Evolutionary conservation across 345 rosid genomes (phyloP).

Genomic region (Citropsis articulata): DNA sequence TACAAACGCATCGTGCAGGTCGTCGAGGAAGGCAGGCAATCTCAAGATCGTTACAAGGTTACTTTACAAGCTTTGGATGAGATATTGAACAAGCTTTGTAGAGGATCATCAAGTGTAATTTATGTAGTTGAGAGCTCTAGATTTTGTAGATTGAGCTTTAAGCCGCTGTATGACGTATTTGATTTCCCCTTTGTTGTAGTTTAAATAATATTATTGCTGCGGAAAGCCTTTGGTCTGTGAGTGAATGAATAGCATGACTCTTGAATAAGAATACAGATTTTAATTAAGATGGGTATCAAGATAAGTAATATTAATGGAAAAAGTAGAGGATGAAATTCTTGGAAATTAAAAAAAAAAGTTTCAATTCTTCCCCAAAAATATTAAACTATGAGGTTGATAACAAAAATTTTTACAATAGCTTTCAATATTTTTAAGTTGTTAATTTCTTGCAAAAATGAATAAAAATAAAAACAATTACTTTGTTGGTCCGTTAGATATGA

Average conservation of each 20-base stretch:
- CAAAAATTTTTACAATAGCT: too few relatives aligned
- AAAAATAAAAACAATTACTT: too few relatives aligned
- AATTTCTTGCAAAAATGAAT: too few relatives aligned
- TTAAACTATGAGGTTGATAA: too few relatives aligned
- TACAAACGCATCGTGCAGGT: constrained; percentile 34
- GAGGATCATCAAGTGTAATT: constrained; percentile 19
- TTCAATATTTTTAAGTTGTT: too few relatives aligned
- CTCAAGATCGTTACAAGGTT: constrained; percentile 29
- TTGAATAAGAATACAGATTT: too few relatives aligned
- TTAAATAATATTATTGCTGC: too few relatives aligned
- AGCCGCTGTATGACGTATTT: too few relatives aligned
- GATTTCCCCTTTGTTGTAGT: not conserved
- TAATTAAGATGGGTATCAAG: not conserved
- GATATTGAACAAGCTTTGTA: constrained; percentile 38
- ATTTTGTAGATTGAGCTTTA: too few relatives aligned
- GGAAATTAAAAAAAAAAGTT: not conserved
- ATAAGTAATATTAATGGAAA: not conserved
- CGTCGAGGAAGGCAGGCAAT: constrained; percentile 41
- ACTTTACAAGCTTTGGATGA: constrained; percentile 33
- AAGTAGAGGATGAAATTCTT: not conserved
- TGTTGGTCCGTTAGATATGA: too few relatives aligned
- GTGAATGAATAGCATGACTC: too few relatives aligned
- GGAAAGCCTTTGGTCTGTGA: too few relatives aligned
- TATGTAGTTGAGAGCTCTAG: not conserved
- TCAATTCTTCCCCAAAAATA: not conserved